Evolutionary conservation across 306 rosid genomes (phyloP).

Genomic region (Quercus variabilis): DNA sequence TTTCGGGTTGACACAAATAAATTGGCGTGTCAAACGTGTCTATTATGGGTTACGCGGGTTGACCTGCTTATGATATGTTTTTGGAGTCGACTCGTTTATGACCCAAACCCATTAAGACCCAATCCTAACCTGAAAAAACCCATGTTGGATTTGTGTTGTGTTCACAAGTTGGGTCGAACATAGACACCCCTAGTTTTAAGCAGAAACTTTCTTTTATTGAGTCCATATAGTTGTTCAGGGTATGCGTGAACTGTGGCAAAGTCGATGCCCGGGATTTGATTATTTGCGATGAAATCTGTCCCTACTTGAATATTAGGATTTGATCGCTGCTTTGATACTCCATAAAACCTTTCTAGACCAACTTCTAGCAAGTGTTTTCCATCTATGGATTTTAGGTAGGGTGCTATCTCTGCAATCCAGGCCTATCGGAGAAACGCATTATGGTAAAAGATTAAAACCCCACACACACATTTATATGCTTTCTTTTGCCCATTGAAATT

Average conservation of each 20-base stretch:
- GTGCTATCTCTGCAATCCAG: conserved; percentile 92
- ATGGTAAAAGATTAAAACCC: not conserved
- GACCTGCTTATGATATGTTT: too few species aligned
- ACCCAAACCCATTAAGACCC: too few species aligned
- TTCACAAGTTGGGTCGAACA: too few species aligned
- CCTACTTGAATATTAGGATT: conserved; percentile 70
- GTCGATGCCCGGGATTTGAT: conserved; percentile 76
- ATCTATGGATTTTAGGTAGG: conserved; percentile 84
- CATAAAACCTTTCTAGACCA: conserved; percentile 92
- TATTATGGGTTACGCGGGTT: too few species aligned
- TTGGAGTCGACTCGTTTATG: too few species aligned
- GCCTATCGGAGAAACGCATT: conserved; percentile 33
- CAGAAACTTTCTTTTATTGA: not conserved
- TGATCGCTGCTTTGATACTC: conserved; percentile 43
- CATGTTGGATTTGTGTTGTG: too few species aligned
- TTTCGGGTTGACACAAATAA: too few species aligned
- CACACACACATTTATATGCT: too few species aligned
- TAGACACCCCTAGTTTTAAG: too few species aligned
- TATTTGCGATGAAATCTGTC: conserved; percentile 85
- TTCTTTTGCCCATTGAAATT: too few species aligned
- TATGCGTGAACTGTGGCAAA: conserved; percentile 89
- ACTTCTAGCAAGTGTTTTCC: conserved; percentile 81
- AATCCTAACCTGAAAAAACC: too few species aligned
- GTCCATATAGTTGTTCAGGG: conserved; percentile 76
- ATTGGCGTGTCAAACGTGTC: too few species aligned